Percentiles rank a stretch among this genome's conserved stretches.
Conservation (phyloP, 768 basidiomycete genomes). For the Suillus plorans region DNA sequence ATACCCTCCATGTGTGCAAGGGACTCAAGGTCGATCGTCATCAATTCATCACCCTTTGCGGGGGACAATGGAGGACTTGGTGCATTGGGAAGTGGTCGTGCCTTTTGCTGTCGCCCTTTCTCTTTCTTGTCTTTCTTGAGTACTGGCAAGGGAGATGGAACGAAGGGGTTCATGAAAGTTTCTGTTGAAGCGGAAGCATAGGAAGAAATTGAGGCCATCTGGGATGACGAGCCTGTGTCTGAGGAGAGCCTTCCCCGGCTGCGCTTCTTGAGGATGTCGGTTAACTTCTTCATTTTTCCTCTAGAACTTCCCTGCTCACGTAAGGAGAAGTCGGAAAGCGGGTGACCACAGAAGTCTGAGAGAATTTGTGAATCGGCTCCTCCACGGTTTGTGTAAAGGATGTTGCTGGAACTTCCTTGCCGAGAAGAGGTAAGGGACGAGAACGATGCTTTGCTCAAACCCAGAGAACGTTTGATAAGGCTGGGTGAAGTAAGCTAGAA, state of each 20-base stretch:
- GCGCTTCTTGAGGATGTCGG: slow-evolving; percentile 41
- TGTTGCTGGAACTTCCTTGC: slow-evolving; percentile 31
- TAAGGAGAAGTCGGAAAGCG: slow-evolving; percentile 35
- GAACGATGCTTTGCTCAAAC: slow-evolving; percentile 32
- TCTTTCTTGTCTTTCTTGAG: slow-evolving; percentile 36
- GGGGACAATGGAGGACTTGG: slow-evolving; percentile 15
- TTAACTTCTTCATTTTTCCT: slow-evolving; percentile 7
- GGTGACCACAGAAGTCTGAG: slow-evolving; percentile 28
- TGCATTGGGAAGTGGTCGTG: slow-evolving; percentile 23
- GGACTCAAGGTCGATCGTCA: slow-evolving; percentile 27
- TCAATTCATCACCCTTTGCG: slow-evolving; percentile 23
- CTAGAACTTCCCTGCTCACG: slow-evolving; percentile 37
- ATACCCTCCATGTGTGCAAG: slow-evolving; percentile 78
- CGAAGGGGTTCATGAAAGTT: slow-evolving; percentile 6
- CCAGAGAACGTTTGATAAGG: slow-evolving; percentile 19
- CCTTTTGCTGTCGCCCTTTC: slow-evolving; percentile 21
- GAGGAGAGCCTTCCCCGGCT: slow-evolving; percentile 40
- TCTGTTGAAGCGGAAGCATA: slow-evolving; percentile 6
- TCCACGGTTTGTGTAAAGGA: slow-evolving; percentile 23
- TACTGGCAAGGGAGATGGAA: slow-evolving; percentile 14
- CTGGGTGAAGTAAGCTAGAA: slow-evolving; percentile 11
- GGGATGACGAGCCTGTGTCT: slow-evolving; percentile 16
- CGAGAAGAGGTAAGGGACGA: slow-evolving; percentile 37
- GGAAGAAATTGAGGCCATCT: background rate
- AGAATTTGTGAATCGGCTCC: slow-evolving; percentile 31